Conservation (phyloP, 306 rosid species). For the Mimosa bimucronata region DNA sequence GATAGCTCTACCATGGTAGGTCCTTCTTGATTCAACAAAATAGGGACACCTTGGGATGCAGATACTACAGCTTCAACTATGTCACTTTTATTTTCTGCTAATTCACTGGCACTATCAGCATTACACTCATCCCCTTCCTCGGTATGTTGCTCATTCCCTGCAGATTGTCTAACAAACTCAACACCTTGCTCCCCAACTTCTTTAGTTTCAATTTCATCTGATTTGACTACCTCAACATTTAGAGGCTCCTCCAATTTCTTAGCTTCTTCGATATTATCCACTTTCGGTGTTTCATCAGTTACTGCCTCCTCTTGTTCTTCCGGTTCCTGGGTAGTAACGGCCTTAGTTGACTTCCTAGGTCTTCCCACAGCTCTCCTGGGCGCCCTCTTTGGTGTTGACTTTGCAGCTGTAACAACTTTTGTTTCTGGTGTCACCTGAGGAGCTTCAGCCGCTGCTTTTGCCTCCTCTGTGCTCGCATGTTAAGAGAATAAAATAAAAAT, state of each 20-base stretch:
- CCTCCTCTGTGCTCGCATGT: constrained; percentile 37
- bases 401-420: constrained; percentile 39
- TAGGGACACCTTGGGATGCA: constrained; percentile 40
- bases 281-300: constrained; percentile 39
- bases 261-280: constrained; percentile 15
- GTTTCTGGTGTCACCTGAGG: constrained; percentile 26
- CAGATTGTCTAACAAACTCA: constrained; percentile 37
- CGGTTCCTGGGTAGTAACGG: constrained; percentile 31
- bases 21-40: constrained; percentile 32
- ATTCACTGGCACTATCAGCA: constrained; percentile 40
- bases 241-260: constrained; percentile 45
- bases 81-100: constrained; percentile 29
- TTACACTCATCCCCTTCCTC: constrained; percentile 44
- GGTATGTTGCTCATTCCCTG: constrained; percentile 39
- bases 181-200: constrained; percentile 28
- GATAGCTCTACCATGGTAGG: constrained; percentile 36
- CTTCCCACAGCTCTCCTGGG: constrained; percentile 42
- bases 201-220: constrained; percentile 27
- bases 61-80: constrained; percentile 9
- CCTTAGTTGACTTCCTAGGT: constrained; percentile 34
- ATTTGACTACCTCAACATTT: constrained; percentile 40
- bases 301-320: constrained; percentile 42
- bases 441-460: constrained; percentile 35
- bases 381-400: constrained; percentile 37
- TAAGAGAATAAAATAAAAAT: constrained; percentile 2